Base-by-base conservation (phyloP, 257 asterid genomes). In the Mentha longifolia region DNA sequence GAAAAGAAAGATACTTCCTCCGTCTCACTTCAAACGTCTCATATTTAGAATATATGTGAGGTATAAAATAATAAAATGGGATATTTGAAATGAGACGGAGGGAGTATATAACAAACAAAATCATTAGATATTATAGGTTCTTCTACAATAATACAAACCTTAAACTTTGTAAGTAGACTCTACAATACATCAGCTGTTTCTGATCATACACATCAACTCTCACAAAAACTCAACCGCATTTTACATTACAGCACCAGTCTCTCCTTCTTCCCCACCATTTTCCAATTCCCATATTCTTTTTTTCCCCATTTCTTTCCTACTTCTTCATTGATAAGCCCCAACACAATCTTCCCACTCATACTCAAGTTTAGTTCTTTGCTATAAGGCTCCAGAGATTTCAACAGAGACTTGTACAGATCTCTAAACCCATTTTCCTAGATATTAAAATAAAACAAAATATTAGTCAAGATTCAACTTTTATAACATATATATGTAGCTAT, bases 331-430 rank as follows among this genome's bases (percentile, higher is more conserved):
- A 70, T 20, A 43, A 64, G 47, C 1, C 47, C 6, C 5, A 57
- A 3, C 58, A 76, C 46, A 3, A 25, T 37, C 63, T 13, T 62
- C 46, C 72, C 77, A 3, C 74, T 30, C 37, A 4, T 13, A n/a
- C 31, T 55, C n/a, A 8, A 15, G 46, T 3, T 33, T 6, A 76
- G 67, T 22, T 12, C 67, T 15, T 19, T 5, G 9, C 7, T 4
- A 35, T 62, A 5, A 31, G 76, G 67, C 71, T 50, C 15, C 6
- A 78, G 68, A 61, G 41, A 47, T 31, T 13, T 13, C 20, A 61
- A 25, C 0, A 78, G 64, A 35, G 13, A 0, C 7, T 12, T 2
- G 46, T 35, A 20, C 3, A 35, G 17, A 3, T 6, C 3, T 3
- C 0, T 6, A 39, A 41, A 8, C 3, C 67, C 15, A 2, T 5